Conservation (phyloP, 2,329 filamentous ascomycete genomes). For the Chaetothyriales sp. region DNA sequence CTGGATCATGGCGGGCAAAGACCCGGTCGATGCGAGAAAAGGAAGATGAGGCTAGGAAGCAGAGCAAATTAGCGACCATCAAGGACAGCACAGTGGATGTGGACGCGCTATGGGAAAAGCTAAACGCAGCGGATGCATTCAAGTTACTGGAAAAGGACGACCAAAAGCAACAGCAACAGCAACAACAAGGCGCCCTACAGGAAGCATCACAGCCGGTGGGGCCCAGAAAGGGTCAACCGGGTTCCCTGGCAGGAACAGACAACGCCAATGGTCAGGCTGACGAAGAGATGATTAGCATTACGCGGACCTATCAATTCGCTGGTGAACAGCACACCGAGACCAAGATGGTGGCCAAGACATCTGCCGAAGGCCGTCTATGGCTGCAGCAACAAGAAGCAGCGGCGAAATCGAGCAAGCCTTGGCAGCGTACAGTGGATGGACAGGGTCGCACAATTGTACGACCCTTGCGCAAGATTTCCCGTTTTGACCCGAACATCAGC, state of each 20-base stretch:
- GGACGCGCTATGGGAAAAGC: slow-evolving; percentile 38
- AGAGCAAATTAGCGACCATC: slow-evolving; percentile 30
- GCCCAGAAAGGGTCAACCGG: background rate
- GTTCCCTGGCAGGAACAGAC: slow-evolving; percentile 7
- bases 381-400: slow-evolving; percentile 30
- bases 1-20: slow-evolving; percentile 25
- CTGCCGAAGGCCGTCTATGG: slow-evolving; percentile 41
- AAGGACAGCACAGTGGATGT: slow-evolving; percentile 41
- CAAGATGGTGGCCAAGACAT: slow-evolving; percentile 37
- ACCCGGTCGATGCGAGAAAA: slow-evolving; percentile 38
- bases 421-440: slow-evolving; percentile 4
- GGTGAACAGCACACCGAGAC: slow-evolving; percentile 40
- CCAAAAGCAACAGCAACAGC: slow-evolving; percentile 6
- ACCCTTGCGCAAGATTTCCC: slow-evolving; percentile 29
- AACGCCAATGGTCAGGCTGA: slow-evolving; percentile 14
- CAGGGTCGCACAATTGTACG: slow-evolving; percentile 21
- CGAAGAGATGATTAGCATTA: slow-evolving; percentile 39
- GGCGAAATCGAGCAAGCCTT: slow-evolving; percentile 11
- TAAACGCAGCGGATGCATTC: slow-evolving; percentile 27
- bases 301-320: slow-evolving; percentile 42
- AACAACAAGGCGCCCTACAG: background rate
- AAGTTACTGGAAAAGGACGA: slow-evolving; percentile 6
- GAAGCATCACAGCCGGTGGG: background rate
- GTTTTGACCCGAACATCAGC: slow-evolving; percentile 30
- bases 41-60: slow-evolving; percentile 35